Percentiles rank a stretch among this genome's conserved stretches.
phyloP scores from a whole-genome alignment of 2,329 filamentous ascomycete genomes.

The Davidsoniella australis region DNA sequence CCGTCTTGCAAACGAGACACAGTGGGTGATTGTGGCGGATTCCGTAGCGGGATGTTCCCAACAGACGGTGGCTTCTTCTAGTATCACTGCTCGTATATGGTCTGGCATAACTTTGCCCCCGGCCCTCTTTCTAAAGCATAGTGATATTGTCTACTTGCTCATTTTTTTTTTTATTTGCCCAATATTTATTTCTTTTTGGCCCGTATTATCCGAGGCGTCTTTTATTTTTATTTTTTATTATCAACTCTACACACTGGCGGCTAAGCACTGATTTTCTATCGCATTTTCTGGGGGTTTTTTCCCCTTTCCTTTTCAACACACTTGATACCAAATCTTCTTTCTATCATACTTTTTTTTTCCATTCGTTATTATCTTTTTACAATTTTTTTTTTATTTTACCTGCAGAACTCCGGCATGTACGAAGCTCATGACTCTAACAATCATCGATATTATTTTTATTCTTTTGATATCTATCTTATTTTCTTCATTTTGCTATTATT shows the following conservation, averaged over 20 bases:
- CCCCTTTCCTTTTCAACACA: neutral
- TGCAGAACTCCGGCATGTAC: constrained; percentile 6
- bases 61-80: constrained; percentile 10
- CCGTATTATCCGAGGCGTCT: neutral
- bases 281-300: neutral
- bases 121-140: neutral
- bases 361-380: neutral
- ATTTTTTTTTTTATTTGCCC: constrained; percentile 1
- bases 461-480: neutral
- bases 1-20: constrained; percentile 7
- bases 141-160: neutral
- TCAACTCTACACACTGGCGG: constrained; percentile 6
- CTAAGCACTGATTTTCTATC: constrained; percentile 10
- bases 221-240: neutral
- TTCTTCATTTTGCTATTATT: neutral
- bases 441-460: neutral
- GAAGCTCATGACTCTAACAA: constrained; percentile 6
- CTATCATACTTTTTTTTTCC: constrained; percentile 17
- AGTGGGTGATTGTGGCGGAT: neutral
- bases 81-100: neutral
- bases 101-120: too few species aligned
- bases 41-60: constrained; percentile 3
- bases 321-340: constrained; percentile 1
- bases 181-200: neutral
- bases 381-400: neutral